These are phyloP conservation scores for Alopecurus myosuroides DNA, from an alignment of 176 grass and related monocot genomes.

Conservation along the genomic window DNA sequence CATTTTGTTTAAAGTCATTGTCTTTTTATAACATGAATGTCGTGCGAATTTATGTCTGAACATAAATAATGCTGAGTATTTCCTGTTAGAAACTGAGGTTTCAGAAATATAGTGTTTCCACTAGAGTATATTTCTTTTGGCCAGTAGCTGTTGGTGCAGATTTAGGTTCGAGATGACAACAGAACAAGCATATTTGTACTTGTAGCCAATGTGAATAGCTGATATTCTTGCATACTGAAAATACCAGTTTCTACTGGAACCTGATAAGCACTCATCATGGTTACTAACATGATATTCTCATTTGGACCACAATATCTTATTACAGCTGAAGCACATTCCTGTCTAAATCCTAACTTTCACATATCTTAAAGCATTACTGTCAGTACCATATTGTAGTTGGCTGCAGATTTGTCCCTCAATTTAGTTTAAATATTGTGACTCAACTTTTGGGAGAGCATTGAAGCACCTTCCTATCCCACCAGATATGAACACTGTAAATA, in stretches of 20 bases:
- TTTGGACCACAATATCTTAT: constrained; percentile 14
- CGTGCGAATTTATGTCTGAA: not conserved
- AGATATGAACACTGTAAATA: not conserved
- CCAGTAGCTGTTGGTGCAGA: not conserved
- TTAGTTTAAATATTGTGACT: not conserved
- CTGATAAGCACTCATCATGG: not conserved
- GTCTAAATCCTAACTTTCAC: not conserved
- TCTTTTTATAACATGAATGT: not conserved
- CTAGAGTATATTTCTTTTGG: constrained; percentile 7
- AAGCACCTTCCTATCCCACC: not conserved
- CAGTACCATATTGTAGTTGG: not conserved
- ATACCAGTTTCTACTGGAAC: constrained; percentile 5
- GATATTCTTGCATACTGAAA: constrained; percentile 7
- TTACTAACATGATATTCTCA: not conserved
- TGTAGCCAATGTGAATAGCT: not conserved
- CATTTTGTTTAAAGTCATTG: constrained; percentile 3
- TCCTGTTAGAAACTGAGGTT: constrained; percentile 12
- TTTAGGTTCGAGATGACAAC: not conserved
- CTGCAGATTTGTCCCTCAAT: not conserved
- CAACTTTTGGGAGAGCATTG: not conserved
- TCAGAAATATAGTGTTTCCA: not conserved
- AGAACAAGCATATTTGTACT: not conserved
- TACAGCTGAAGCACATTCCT: not conserved
- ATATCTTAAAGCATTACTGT: not conserved
- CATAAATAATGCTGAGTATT: not conserved